A percentile compares a stretch with the other conserved stretches of the same genome.
Conservation (phyloP, 331 rosid species). For the Telfairia occidentalis region DNA sequence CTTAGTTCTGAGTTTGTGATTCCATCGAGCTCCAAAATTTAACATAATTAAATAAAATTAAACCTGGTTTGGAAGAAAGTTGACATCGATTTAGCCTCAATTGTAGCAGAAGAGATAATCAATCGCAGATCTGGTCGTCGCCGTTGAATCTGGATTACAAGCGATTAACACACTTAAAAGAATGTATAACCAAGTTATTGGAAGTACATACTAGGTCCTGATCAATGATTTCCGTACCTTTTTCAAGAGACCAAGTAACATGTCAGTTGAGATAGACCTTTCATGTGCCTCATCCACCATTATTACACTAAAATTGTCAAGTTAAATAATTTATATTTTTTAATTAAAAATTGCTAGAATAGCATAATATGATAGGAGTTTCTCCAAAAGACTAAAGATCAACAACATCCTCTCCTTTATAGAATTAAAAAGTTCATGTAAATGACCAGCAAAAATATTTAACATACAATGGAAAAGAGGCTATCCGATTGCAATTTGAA, state of each 20-base stretch:
- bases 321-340: background rate
- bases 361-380: background rate
- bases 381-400: background rate
- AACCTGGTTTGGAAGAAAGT: constrained; percentile 66
- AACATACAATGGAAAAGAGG: background rate
- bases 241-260: constrained; percentile 79
- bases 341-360: background rate
- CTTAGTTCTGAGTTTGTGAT: background rate
- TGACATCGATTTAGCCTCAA: constrained; percentile 86
- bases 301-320: constrained; percentile 45
- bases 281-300: constrained; percentile 98
- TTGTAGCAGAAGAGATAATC: constrained; percentile 86
- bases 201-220: background rate
- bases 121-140: constrained; percentile 79
- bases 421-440: background rate
- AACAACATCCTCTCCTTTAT: background rate
- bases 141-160: constrained; percentile 53
- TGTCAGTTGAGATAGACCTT: constrained; percentile 91
- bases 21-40: background rate
- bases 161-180: constrained; percentile 11
- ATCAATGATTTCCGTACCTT: constrained; percentile 40
- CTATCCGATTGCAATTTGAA: background rate
- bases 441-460: background rate
- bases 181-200: background rate
- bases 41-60: constrained; percentile 12